Percentiles rank a stretch among this genome's conserved stretches.
Conservation (phyloP, 305 asterid species). For the Coffea humblotiana region DNA sequence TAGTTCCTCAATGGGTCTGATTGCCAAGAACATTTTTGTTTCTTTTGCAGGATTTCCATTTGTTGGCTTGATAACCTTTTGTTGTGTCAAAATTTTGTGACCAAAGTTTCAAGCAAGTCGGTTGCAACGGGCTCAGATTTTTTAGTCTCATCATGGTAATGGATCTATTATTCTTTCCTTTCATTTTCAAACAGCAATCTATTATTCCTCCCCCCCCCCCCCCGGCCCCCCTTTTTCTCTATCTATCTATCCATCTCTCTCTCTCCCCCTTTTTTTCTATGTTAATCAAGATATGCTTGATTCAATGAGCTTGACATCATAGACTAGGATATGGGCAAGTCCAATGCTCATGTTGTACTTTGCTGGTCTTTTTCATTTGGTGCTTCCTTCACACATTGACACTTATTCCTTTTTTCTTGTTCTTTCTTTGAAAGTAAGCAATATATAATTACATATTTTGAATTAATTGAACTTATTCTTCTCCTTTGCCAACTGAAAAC, state of each 20-base stretch:
- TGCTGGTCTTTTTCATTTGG: not conserved
- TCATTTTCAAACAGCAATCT: not conserved
- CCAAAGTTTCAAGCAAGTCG: not conserved
- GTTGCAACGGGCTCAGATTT: not conserved
- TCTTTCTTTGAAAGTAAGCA: not conserved
- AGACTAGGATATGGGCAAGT: not conserved
- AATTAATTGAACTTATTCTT: not conserved
- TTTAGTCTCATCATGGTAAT: not conserved
- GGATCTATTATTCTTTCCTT: not conserved
- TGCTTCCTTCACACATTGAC: not conserved
- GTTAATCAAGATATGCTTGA: not conserved
- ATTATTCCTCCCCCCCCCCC: no score
- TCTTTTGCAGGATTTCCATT: not conserved
- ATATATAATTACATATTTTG: no score
- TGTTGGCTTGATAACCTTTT: not conserved
- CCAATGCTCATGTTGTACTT: not conserved
- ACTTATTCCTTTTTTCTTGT: not conserved
- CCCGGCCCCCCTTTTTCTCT: no score
- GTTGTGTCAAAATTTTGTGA: not conserved
- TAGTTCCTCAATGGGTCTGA: not conserved
- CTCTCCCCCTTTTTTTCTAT: no score
- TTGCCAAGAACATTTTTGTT: no score
- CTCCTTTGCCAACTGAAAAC: not conserved
- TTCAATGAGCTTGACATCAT: not conserved
- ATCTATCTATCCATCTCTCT: no score